phyloP scores from a whole-genome alignment of 208 protist genomes.

The Trypanosoma cruzi region DNA sequence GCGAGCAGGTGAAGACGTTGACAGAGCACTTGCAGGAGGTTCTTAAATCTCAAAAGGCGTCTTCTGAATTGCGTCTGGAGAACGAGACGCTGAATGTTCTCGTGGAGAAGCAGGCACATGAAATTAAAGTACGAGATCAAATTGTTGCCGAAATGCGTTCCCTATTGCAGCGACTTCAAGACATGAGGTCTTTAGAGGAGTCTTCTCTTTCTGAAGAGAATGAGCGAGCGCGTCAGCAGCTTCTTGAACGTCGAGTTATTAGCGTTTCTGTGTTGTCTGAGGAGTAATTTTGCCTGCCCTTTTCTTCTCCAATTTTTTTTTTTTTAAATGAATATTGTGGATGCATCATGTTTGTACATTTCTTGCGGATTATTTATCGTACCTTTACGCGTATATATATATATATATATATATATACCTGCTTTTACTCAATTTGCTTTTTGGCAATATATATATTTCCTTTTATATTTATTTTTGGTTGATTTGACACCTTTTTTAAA shows the following conservation, averaged over 20 bases:
- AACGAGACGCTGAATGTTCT: conserved; percentile 4
- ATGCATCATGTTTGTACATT: neutral
- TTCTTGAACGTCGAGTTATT: conserved; percentile 3
- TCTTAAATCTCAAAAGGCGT: neutral
- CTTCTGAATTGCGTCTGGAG: neutral
- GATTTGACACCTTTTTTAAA: no score
- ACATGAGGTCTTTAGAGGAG: conserved; percentile 6
- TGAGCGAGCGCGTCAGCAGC: conserved; percentile 1
- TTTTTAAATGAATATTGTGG: conserved; percentile 2
- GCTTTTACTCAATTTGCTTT: no score
- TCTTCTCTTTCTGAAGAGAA: conserved; percentile 2
- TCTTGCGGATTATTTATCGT: neutral
- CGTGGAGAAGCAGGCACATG: conserved; percentile 14
- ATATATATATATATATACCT: neutral
- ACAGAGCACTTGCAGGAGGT: conserved; percentile 3
- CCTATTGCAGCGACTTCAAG: conserved; percentile 2
- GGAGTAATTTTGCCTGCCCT: conserved; percentile 6
- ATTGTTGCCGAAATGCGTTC: conserved; percentile 19
- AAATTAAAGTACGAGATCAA: conserved; percentile 12
- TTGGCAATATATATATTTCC: neutral
- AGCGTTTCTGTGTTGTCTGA: neutral
- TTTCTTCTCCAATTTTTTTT: neutral
- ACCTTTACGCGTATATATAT: neutral
- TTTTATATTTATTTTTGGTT: no score
- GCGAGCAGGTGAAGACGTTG: conserved; percentile 13